These are phyloP conservation scores for Pleurotus sapidus DNA, from an alignment of 768 basidiomycete genomes.

Conservation along the genomic window DNA sequence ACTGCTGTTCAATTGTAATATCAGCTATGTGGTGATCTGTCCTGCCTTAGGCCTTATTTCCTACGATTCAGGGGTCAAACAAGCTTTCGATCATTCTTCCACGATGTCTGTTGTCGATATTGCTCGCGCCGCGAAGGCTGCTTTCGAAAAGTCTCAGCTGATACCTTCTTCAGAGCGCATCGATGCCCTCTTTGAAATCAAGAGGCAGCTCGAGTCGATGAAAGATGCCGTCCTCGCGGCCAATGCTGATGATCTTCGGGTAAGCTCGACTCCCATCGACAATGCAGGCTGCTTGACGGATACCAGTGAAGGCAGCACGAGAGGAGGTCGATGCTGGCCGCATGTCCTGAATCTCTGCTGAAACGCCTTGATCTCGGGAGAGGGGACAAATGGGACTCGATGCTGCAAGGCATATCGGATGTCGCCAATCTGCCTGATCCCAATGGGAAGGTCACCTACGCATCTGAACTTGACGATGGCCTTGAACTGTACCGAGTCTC, in stretches of 20 bases:
- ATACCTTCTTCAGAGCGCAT: slow-evolving; percentile 66
- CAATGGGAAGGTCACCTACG: slow-evolving; percentile 83
- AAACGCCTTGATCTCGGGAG: slow-evolving; percentile 78
- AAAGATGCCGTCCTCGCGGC: slow-evolving; percentile 75
- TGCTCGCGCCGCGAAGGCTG: slow-evolving; percentile 74
- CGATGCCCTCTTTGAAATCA: slow-evolving; percentile 69
- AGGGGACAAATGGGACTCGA: slow-evolving; percentile 90
- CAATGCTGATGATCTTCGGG: slow-evolving; percentile 79
- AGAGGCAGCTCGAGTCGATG: slow-evolving; percentile 56
- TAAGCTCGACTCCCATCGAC: slow-evolving; percentile 24
- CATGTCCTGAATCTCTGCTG: slow-evolving; percentile 82
- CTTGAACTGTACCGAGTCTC: slow-evolving; percentile 92
- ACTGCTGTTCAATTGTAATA: no score
- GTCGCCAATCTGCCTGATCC: slow-evolving; percentile 87
- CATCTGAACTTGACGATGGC: slow-evolving; percentile 82
- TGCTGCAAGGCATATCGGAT: slow-evolving; percentile 87
- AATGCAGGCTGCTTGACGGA: not conserved
- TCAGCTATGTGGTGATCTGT: no score
- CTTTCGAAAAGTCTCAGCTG: slow-evolving; percentile 88
- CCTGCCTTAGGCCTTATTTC: no score
- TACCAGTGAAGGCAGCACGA: slow-evolving; percentile 61
- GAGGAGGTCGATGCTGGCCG: slow-evolving; percentile 77
- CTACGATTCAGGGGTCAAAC: no score
- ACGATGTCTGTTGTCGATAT: slow-evolving; percentile 44
- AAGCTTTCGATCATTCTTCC: no score